Evolutionary conservation across 495 filamentous ascomycete genomes (phyloP).

Genomic region (Penicillium salamii): DNA sequence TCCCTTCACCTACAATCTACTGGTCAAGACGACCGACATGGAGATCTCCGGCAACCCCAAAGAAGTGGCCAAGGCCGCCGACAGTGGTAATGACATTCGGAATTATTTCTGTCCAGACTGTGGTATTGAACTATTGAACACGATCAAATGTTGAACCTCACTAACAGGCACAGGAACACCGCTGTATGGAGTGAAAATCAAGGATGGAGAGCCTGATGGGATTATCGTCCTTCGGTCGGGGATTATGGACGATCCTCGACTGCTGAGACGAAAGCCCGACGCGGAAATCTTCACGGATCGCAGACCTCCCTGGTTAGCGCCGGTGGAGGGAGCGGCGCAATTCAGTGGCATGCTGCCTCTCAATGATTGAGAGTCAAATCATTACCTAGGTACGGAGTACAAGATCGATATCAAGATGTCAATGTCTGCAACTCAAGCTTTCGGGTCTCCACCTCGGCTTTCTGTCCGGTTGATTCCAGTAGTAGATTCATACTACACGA

Average conservation of each 20-base stretch:
- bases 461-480: too few relatives aligned
- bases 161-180: conserved; percentile 31
- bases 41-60: conserved; percentile 30
- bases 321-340: conserved; percentile 30
- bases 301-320: conserved; percentile 18
- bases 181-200: conserved; percentile 26
- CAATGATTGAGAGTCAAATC: too few relatives aligned
- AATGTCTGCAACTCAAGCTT: too few relatives aligned
- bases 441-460: too few relatives aligned
- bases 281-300: conserved; percentile 32
- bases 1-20: conserved; percentile 21
- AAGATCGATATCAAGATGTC: too few relatives aligned
- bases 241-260: conserved; percentile 29
- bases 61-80: conserved; percentile 28
- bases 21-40: conserved; percentile 25
- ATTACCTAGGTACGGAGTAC: too few relatives aligned
- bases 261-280: conserved; percentile 23
- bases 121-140: too few relatives aligned
- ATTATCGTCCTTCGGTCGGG: conserved; percentile 31
- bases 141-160: too few relatives aligned
- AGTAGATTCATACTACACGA: too few relatives aligned
- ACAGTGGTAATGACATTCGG: conserved; percentile 32
- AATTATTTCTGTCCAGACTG: conserved; percentile 42
- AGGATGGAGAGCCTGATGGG: conserved; percentile 17
- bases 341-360: conserved; percentile 29